A percentile compares a stretch with the other conserved stretches of the same genome.
Conservation (phyloP, 192 early-diverging fungal genomes). For the Backusella psychrophila region DNA sequence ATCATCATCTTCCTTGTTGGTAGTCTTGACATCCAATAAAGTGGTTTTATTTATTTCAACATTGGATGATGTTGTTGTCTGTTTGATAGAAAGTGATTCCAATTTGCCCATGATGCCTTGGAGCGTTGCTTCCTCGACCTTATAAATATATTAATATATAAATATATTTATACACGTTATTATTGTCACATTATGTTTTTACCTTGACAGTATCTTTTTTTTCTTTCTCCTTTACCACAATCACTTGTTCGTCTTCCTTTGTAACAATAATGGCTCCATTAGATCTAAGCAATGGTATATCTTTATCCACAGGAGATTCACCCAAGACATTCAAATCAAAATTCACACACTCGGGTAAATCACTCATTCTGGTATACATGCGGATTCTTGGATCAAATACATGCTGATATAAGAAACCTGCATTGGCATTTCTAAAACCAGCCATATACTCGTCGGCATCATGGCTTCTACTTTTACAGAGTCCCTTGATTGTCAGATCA, state of each 20-base stretch:
- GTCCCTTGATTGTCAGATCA: conserved; percentile 34
- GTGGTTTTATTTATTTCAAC: not conserved
- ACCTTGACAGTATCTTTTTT: not conserved
- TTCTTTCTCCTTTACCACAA: not conserved
- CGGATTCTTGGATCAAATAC: conserved; percentile 75
- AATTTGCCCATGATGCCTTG: not conserved
- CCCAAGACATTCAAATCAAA: not conserved
- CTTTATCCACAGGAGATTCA: not conserved
- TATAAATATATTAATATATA: not conserved
- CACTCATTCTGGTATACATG: conserved; percentile 58
- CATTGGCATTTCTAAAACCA: conserved; percentile 71
- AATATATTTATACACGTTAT: not conserved
- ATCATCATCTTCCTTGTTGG: not conserved
- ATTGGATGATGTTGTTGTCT: not conserved
- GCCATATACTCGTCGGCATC: conserved; percentile 68
- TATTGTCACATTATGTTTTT: not conserved
- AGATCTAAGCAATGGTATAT: not conserved
- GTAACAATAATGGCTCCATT: not conserved
- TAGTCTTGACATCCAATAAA: not conserved
- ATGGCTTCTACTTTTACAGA: conserved; percentile 40
- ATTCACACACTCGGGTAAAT: conserved; percentile 33
- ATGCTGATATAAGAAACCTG: conserved; percentile 86
- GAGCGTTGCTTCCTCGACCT: not conserved
- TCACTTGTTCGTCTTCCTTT: not conserved
- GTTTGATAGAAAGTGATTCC: not conserved